Evolutionary conservation across 306 rosid genomes (phyloP).

Genomic region (Trichosanthes truncata): DNA sequence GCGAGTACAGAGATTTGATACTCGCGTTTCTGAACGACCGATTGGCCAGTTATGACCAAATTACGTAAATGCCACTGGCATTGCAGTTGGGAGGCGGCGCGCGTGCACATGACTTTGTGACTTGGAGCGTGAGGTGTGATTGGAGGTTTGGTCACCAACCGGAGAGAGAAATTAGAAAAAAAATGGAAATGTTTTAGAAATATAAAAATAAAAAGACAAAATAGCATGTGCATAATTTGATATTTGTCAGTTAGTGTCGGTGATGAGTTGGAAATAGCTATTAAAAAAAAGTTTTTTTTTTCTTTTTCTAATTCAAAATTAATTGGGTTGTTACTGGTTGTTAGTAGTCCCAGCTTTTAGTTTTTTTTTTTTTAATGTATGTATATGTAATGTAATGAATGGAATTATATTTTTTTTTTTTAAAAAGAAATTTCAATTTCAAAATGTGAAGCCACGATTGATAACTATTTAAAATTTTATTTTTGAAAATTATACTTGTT

Average conservation of each 20-base stretch:
- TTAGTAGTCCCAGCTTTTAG: too few species aligned
- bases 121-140: neutral
- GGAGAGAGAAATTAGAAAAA: neutral
- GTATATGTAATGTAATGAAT: too few species aligned
- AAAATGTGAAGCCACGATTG: too few species aligned
- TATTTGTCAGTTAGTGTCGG: conserved; percentile 8
- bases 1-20: neutral
- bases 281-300: neutral
- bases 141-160: neutral
- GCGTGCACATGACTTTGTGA: neutral
- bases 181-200: neutral
- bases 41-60: neutral
- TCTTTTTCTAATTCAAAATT: neutral
- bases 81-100: neutral
- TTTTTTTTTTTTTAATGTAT: too few species aligned
- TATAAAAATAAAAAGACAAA: neutral
- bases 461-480: too few species aligned
- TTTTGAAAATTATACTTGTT: too few species aligned
- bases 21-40: neutral
- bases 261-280: conserved; percentile 2
- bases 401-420: too few species aligned
- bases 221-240: neutral
- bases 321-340: neutral
- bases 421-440: too few species aligned
- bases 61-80: neutral